Conservation (phyloP, 139 green algal species). For the Closterium sp. region DNA sequence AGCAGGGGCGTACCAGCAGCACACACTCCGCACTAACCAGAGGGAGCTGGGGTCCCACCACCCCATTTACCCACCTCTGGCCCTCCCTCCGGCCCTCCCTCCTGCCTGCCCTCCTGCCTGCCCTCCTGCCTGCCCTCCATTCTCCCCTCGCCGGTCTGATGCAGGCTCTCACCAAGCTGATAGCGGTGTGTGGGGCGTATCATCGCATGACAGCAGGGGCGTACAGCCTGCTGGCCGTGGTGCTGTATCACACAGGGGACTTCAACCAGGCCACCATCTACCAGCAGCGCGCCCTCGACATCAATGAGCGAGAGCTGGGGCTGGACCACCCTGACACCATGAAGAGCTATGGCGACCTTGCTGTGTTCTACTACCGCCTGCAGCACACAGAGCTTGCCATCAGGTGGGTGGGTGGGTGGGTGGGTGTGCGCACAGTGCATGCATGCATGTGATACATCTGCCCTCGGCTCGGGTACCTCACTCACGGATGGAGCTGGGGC, state of each 20-base stretch:
- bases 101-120: too few species aligned
- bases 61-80: too few species aligned
- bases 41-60: constrained; percentile 56
- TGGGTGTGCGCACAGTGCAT: constrained; percentile 35
- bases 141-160: too few species aligned
- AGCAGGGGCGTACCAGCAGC: constrained; percentile 57
- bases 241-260: constrained; percentile 62
- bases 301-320: background rate
- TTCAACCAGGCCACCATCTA: constrained; percentile 58
- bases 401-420: constrained; percentile 13
- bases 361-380: constrained; percentile 61
- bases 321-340: constrained; percentile 60
- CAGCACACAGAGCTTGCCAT: constrained; percentile 51
- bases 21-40: constrained; percentile 50
- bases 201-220: constrained; percentile 55
- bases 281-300: constrained; percentile 54
- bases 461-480: too few species aligned
- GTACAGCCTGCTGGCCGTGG: constrained; percentile 57
- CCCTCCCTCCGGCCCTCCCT: too few species aligned
- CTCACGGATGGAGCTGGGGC: constrained; percentile 56
- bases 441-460: constrained; percentile 44
- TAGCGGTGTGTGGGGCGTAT: constrained; percentile 41
- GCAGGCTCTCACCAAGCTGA: constrained; percentile 45
- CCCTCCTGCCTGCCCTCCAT: too few species aligned
- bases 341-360: constrained; percentile 60